Evolutionary conservation across 257 asterid species (phyloP).

Genomic region (Penstemon davidsonii): DNA sequence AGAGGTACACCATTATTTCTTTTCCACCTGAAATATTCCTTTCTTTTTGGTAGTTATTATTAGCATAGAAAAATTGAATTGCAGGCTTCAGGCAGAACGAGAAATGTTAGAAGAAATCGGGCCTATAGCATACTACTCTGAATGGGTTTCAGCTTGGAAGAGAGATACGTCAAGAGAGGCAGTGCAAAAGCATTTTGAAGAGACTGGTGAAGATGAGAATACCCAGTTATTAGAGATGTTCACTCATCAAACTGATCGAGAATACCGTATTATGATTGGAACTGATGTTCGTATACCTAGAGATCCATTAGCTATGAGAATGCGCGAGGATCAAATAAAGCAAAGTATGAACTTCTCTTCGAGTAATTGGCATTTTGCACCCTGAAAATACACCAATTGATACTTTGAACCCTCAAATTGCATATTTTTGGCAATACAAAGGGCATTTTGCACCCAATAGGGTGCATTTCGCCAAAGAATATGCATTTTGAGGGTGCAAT

Average conservation of each 20-base stretch:
- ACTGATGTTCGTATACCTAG: constrained; percentile 81
- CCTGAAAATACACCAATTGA: too few relatives aligned
- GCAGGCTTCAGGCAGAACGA: constrained; percentile 75
- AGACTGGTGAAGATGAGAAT: constrained; percentile 96
- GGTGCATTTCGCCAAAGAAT: too few relatives aligned
- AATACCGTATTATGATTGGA: constrained; percentile 95
- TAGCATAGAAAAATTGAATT: constrained; percentile 19
- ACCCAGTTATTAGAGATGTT: constrained; percentile 82
- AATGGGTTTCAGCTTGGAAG: constrained; percentile 89
- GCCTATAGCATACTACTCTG: constrained; percentile 85
- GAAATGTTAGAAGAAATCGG: constrained; percentile 66
- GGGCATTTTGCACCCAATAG: too few relatives aligned
- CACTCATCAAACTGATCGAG: constrained; percentile 77
- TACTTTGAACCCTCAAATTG: too few relatives aligned
- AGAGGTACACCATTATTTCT: constrained; percentile 49
- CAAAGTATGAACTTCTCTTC: constrained; percentile 52
- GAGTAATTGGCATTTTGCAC: too few relatives aligned
- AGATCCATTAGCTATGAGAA: constrained; percentile 91
- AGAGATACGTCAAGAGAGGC: constrained; percentile 86
- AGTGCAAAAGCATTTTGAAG: constrained; percentile 86
- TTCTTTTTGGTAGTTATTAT: neutral
- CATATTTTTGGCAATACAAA: too few relatives aligned
- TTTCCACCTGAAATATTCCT: neutral
- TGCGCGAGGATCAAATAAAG: constrained; percentile 92
- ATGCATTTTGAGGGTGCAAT: too few relatives aligned